A percentile compares a stretch with the other conserved stretches of the same genome.
These are phyloP conservation scores for Kregervanrija delftensis DNA, from an alignment of 805 yeast genomes.

Conservation along the genomic window DNA sequence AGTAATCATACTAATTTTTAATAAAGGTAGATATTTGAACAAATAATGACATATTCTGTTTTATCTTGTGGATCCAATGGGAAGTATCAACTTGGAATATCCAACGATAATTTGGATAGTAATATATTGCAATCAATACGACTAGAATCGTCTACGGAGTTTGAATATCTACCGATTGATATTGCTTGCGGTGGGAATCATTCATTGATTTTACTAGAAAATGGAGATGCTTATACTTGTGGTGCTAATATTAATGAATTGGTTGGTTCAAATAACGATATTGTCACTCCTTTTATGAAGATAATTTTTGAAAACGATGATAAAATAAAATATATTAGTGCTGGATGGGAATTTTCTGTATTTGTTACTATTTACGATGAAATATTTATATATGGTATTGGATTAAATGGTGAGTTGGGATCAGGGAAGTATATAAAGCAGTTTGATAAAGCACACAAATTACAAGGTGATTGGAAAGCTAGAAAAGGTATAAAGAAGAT, in stretches of 20 bases:
- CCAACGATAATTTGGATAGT: too few relatives aligned
- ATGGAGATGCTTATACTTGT: conserved; percentile 47
- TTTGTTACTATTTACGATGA: conserved; percentile 35
- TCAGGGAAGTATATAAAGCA: conserved; percentile 23
- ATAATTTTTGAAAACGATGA: conserved; percentile 7
- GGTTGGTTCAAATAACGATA: too few relatives aligned
- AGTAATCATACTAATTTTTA: background rate
- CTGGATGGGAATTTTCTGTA: conserved; percentile 79
- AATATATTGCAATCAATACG: too few relatives aligned
- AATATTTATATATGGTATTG: conserved; percentile 53
- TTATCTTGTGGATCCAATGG: conserved; percentile 84
- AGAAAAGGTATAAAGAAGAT: conserved; percentile 10
- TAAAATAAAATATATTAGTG: conserved; percentile 41
- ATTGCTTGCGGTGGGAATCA: conserved; percentile 86
- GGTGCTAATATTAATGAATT: conserved; percentile 34
- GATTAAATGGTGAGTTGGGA: conserved; percentile 74
- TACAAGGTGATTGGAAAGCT: background rate
- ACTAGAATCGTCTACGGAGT: too few relatives aligned
- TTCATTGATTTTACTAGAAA: conserved; percentile 48
- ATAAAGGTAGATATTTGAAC: background rate
- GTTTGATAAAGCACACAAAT: background rate
- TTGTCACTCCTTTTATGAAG: conserved; percentile 9
- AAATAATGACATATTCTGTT: conserved; percentile 19
- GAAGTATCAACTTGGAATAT: conserved; percentile 59
- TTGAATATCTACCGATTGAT: conserved; percentile 10